A percentile compares a stretch with the other conserved stretches of the same genome.
Conservation (phyloP, 495 filamentous ascomycete genomes). For the Talaromyces stipitatus region DNA sequence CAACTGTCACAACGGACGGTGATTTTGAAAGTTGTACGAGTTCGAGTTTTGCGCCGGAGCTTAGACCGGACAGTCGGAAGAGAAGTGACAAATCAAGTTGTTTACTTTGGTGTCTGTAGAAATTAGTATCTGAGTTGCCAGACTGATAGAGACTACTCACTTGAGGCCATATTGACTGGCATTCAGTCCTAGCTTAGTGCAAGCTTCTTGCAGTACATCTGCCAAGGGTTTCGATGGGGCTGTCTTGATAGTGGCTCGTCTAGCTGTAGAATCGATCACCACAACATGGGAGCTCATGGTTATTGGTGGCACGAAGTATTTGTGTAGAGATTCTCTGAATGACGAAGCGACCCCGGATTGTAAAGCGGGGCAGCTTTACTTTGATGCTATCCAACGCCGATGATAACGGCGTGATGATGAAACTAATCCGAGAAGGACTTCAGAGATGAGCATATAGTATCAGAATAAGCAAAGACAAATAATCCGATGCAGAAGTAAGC, state of each 20-base stretch:
- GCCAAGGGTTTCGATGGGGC: constrained; percentile 69
- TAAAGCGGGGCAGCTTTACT: constrained; percentile 18
- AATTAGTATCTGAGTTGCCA: too few species aligned
- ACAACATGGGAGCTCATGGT: constrained; percentile 84
- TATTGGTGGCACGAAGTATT: background rate
- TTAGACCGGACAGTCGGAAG: constrained; percentile 79
- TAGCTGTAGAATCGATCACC: constrained; percentile 70
- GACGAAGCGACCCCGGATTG: constrained; percentile 5
- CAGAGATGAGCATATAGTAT: background rate
- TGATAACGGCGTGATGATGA: background rate
- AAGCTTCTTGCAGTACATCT: constrained; percentile 82
- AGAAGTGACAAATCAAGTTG: constrained; percentile 74
- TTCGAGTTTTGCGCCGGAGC: constrained; percentile 82
- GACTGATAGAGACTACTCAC: too few species aligned
- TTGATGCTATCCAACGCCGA: background rate
- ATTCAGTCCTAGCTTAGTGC: constrained; percentile 64
- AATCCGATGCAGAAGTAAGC: background rate
- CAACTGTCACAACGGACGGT: constrained; percentile 75
- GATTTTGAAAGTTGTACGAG: constrained; percentile 78
- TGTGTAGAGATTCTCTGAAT: background rate
- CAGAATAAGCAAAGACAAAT: background rate
- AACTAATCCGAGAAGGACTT: background rate
- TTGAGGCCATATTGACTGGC: constrained; percentile 74
- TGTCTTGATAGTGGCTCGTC: constrained; percentile 72
- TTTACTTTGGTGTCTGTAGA: constrained; percentile 66